Percentiles rank a stretch among this genome's conserved stretches.
Evolutionary conservation across 176 grass and related monocot species (phyloP).

Genomic region (Pharus latifolius): DNA sequence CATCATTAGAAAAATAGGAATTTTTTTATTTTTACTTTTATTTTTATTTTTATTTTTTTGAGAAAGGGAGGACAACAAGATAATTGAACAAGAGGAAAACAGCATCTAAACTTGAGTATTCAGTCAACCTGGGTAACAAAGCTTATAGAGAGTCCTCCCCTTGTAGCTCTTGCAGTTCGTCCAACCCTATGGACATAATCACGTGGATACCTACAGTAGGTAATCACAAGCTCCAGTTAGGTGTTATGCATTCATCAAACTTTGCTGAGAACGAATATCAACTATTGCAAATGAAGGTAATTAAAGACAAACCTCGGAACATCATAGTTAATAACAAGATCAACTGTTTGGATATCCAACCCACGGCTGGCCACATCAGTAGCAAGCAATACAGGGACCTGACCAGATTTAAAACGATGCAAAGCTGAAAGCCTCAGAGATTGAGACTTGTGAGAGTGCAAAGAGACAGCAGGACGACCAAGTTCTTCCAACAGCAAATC

Average conservation of each 20-base stretch:
- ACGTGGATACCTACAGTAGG: slow-evolving; percentile 42
- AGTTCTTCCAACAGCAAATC: slow-evolving; percentile 75
- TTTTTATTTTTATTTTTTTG: too few species aligned
- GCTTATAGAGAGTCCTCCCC: slow-evolving; percentile 73
- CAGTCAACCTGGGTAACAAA: slow-evolving; percentile 70
- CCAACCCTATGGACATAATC: slow-evolving; percentile 95
- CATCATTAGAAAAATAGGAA: too few species aligned
- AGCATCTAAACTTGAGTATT: background rate
- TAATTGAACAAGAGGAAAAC: background rate
- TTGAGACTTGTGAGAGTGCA: slow-evolving; percentile 88
- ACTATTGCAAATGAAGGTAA: background rate
- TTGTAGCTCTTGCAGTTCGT: slow-evolving; percentile 84
- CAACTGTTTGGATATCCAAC: slow-evolving; percentile 96
- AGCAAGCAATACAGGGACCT: slow-evolving; percentile 54
- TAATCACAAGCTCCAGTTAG: background rate
- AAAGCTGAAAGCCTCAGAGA: slow-evolving; percentile 58
- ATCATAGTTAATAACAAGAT: slow-evolving; percentile 98
- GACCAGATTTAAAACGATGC: slow-evolving; percentile 71
- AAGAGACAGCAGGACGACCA: slow-evolving; percentile 49
- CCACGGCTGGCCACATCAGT: slow-evolving; percentile 91
- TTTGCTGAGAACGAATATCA: background rate
- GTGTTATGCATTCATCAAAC: background rate
- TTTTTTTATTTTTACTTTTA: too few species aligned
- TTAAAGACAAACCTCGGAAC: slow-evolving; percentile 50
- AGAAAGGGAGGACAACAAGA: background rate